Conservation (phyloP, 495 filamentous ascomycete species). For the Staphylotrichum longicolle region DNA sequence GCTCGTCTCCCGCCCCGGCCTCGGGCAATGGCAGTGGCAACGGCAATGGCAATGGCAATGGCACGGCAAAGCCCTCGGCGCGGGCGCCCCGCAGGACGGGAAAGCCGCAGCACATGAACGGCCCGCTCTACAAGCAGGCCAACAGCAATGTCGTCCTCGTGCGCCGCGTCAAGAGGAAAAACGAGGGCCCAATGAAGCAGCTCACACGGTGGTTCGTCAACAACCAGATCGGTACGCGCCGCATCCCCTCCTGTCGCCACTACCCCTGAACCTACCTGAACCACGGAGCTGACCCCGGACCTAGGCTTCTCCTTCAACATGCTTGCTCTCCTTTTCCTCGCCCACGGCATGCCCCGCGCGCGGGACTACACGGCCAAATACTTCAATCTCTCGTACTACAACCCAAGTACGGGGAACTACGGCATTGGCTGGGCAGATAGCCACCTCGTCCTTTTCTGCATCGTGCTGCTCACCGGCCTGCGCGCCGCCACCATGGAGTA, state of each 20-base stretch:
- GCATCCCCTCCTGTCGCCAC: constrained; percentile 1
- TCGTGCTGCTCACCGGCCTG: constrained; percentile 80
- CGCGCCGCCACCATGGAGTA: constrained; percentile 86
- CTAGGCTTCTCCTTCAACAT: constrained; percentile 45
- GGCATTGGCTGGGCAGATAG: constrained; percentile 74
- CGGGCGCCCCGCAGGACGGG: constrained; percentile 22
- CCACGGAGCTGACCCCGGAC: constrained; percentile 10
- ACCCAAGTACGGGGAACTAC: constrained; percentile 63
- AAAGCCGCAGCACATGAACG: constrained; percentile 43
- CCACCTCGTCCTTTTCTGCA: constrained; percentile 73
- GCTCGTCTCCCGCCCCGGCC: neutral
- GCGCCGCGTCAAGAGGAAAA: constrained; percentile 47
- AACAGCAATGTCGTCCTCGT: constrained; percentile 47
- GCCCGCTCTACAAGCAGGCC: constrained; percentile 48
- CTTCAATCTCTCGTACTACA: constrained; percentile 81
- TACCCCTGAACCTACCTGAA: neutral
- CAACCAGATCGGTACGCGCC: constrained; percentile 52
- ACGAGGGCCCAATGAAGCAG: constrained; percentile 43
- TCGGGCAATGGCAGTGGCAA: neutral
- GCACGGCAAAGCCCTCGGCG: constrained; percentile 8
- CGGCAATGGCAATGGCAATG: constrained; percentile 15
- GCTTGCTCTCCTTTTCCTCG: constrained; percentile 70
- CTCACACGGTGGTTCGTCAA: constrained; percentile 51
- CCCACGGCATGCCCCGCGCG: constrained; percentile 77
- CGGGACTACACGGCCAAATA: constrained; percentile 78